Evolutionary conservation across 1,284 basidiomycete genomes (phyloP), one percentile per base, ranked within the genome.

Genomic region (Psilocybe mexicana): DNA sequence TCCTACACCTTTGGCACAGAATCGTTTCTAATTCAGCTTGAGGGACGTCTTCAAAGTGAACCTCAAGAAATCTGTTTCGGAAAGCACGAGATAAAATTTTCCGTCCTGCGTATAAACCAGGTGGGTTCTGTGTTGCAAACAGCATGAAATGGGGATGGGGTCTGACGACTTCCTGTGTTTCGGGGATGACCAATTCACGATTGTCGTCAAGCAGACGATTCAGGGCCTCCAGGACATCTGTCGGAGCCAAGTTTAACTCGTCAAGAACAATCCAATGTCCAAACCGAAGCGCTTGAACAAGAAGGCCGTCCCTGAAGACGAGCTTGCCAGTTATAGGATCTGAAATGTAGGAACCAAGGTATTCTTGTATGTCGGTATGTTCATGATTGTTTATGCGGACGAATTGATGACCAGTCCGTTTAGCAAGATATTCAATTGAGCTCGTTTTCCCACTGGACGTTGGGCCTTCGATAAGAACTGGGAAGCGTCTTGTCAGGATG

Each of bases 311-410:
- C 65, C 92, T 91, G 76, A 97, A 99, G 11, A 92, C 87, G 14
- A 99, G 83, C 72, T 95, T 96, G 24, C 97, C 97, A 0, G 94
- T 94, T 25, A 85, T 73, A 4, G 95, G 86, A 72, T 99, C 96
- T 1, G 96, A 96, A 12, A 96, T 87, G 69, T 99, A 99, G 0
- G 95, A 96, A 5, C 97, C 97, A 52, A 99, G 82, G 70, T 99
- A 99, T 71, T 99, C 97, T 70, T 99, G 97, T 51, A 96, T 96
- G 72, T 99, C 97, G 3, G 97, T 99, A 70, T 99, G 97, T 68
- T 99, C 97, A 76, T 99, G 97, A 69, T 99, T 99, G 78, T 99
- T 99, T 83, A 99, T 98, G 38, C 97, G 92, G 28, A 99, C 89
- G 71, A 99, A 99, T 30, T 86, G 85, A 76, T 99, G 97, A 0